Conservation (phyloP, 73 alveolate species). For the Breviolum minutum region DNA sequence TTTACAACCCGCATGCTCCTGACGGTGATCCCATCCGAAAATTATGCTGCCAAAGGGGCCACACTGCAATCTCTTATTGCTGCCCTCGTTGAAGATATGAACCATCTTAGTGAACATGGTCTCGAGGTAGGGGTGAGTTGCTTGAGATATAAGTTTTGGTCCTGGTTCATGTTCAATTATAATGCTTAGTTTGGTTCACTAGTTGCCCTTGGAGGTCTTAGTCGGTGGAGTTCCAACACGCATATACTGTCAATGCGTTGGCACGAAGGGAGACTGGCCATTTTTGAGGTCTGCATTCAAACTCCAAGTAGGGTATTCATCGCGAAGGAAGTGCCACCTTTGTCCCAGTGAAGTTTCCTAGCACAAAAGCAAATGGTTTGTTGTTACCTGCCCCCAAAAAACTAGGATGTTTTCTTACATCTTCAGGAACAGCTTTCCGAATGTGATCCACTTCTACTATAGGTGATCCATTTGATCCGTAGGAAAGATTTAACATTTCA, state of each 20-base stretch:
- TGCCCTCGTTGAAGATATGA: background rate
- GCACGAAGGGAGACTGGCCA: conserved; percentile 7
- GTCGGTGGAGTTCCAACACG: background rate
- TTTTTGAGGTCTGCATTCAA: background rate
- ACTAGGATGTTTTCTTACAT: background rate
- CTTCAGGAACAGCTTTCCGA: background rate
- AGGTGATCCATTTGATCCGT: background rate
- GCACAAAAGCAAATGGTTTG: background rate
- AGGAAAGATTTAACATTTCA: background rate
- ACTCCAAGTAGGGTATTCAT: background rate
- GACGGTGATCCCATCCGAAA: too few species aligned
- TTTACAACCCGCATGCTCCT: too few species aligned
- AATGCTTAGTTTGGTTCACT: background rate
- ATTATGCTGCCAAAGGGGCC: too few species aligned
- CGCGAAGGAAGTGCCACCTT: background rate
- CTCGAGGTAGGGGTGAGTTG: background rate
- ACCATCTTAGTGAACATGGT: background rate
- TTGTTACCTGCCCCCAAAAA: background rate
- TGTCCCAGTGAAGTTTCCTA: background rate
- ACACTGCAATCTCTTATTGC: background rate
- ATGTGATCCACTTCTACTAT: too few species aligned
- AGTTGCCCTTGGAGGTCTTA: background rate
- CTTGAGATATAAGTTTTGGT: background rate
- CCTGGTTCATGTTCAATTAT: too few species aligned
- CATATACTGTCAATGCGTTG: background rate